A percentile compares a stretch with the other conserved stretches of the same genome.
Conservation (phyloP, 768 basidiomycete genomes). For the Serpula lacrymans region DNA sequence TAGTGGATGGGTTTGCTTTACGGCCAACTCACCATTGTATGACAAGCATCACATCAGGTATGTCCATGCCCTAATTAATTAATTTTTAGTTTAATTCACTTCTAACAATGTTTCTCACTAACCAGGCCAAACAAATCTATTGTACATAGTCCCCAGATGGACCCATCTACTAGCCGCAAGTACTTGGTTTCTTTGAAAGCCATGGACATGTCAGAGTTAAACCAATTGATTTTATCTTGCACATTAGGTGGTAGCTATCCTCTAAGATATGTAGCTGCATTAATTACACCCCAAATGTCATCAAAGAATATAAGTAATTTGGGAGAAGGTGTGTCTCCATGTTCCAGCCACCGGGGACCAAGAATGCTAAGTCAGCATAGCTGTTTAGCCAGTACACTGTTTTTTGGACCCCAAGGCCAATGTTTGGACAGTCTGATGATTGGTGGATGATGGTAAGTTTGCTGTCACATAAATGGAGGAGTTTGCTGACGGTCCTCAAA, state of each 20-base stretch:
- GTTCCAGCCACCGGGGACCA: slow-evolving; percentile 8
- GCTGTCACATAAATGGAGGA: no score
- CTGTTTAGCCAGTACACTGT: slow-evolving; percentile 9
- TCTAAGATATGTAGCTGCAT: slow-evolving; percentile 9
- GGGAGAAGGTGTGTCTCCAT: slow-evolving; percentile 1
- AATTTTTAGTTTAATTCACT: slow-evolving; percentile 1
- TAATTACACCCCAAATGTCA: slow-evolving; percentile 13
- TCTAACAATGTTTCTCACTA: no score
- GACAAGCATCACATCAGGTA: slow-evolving; percentile 28
- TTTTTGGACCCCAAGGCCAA: slow-evolving; percentile 10
- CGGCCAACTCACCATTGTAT: slow-evolving; percentile 27
- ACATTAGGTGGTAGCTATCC: slow-evolving; percentile 4
- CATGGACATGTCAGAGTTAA: slow-evolving; percentile 14
- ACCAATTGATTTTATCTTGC: slow-evolving; percentile 12
- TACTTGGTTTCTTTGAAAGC: slow-evolving; percentile 12
- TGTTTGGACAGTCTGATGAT: slow-evolving; percentile 15
- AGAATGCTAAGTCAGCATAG: slow-evolving; percentile 12
- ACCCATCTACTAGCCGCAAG: slow-evolving; percentile 10
- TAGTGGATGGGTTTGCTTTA: slow-evolving; percentile 12
- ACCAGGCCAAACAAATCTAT: slow-evolving; percentile 36
- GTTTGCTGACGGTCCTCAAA: slow-evolving; percentile 3
- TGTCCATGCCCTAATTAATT: slow-evolving; percentile 28
- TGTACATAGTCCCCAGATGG: slow-evolving; percentile 19
- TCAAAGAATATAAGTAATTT: slow-evolving; percentile 24
- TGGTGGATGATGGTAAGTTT: no score